Percentiles rank a stretch among this genome's conserved stretches.
phyloP scores from a whole-genome alignment of 345 rosid species.

The Noccaea bulbosa region DNA sequence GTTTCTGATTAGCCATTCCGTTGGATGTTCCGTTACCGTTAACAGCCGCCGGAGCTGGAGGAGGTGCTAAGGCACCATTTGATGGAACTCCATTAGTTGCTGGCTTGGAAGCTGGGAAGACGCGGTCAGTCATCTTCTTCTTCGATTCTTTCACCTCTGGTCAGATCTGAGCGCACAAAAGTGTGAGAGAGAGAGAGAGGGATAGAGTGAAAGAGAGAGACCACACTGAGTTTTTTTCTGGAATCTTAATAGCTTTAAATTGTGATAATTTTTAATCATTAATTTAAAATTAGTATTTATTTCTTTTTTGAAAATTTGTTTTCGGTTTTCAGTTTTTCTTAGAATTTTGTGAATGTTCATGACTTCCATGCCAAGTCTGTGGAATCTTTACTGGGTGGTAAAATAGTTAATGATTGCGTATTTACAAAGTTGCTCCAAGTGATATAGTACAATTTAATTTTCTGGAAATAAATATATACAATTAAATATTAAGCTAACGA shows the following conservation, averaged over 20 bases:
- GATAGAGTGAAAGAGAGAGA: conserved; percentile 20
- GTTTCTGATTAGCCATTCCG: conserved; percentile 43
- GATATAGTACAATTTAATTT: not conserved
- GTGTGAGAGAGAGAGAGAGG: conserved; percentile 2
- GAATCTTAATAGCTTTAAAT: conserved; percentile 38
- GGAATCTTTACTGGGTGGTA: conserved; percentile 27
- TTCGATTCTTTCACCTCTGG: conserved; percentile 27
- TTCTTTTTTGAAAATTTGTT: not conserved
- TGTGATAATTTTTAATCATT: conserved; percentile 9
- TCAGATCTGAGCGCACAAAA: conserved; percentile 42
- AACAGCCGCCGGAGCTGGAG: conserved; percentile 33
- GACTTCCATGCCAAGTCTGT: conserved; percentile 40
- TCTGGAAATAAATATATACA: not conserved
- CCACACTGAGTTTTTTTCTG: conserved; percentile 31
- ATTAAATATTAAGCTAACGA: too few species aligned
- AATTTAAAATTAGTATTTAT: not conserved
- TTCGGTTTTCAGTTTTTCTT: conserved; percentile 30
- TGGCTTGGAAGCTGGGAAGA: conserved; percentile 75
- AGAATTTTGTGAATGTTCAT: conserved; percentile 27
- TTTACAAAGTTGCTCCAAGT: not conserved
- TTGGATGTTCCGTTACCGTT: conserved; percentile 33
- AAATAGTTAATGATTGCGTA: not conserved
- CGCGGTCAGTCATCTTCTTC: conserved; percentile 58
- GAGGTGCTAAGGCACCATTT: conserved; percentile 38
- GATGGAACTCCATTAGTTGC: conserved; percentile 33